Evolutionary conservation across 164 flowering plant species (phyloP).

Genomic region (Umbellularia californica): DNA sequence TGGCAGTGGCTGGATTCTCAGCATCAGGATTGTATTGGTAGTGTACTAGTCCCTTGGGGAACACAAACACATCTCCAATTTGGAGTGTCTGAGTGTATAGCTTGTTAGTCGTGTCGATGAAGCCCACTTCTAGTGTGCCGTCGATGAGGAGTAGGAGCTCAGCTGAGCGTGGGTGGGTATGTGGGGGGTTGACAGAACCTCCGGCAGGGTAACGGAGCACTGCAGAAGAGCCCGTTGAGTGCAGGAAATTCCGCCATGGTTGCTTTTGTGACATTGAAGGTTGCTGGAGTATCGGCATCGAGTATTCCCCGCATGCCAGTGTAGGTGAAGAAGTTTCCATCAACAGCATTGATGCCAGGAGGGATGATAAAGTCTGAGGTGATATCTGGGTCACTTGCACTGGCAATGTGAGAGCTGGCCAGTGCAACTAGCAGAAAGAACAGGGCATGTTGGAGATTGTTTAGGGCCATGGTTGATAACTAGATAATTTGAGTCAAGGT

Average conservation of each 20-base stretch:
- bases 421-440: background rate
- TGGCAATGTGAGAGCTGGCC: background rate
- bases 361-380: background rate
- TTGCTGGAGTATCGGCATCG: background rate
- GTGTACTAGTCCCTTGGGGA: background rate
- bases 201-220: background rate
- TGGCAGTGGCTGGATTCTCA: background rate
- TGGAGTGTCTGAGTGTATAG: background rate
- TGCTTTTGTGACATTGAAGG: conserved; percentile 2
- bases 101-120: background rate
- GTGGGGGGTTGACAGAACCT: conserved; percentile 1
- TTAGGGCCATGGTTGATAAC: background rate
- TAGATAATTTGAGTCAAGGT: background rate
- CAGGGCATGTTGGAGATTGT: background rate
- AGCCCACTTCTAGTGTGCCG: background rate
- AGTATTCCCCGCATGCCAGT: background rate
- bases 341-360: background rate
- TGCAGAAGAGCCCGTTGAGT: background rate
- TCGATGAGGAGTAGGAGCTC: background rate
- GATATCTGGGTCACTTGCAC: background rate
- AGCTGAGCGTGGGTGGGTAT: conserved; percentile 1
- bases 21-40: conserved; percentile 2
- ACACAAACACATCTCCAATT: background rate
- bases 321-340: conserved; percentile 1
- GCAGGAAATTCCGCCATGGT: background rate